Conservation (phyloP, 164 flowering plant genomes). For the Dillenia suffruticosa region DNA sequence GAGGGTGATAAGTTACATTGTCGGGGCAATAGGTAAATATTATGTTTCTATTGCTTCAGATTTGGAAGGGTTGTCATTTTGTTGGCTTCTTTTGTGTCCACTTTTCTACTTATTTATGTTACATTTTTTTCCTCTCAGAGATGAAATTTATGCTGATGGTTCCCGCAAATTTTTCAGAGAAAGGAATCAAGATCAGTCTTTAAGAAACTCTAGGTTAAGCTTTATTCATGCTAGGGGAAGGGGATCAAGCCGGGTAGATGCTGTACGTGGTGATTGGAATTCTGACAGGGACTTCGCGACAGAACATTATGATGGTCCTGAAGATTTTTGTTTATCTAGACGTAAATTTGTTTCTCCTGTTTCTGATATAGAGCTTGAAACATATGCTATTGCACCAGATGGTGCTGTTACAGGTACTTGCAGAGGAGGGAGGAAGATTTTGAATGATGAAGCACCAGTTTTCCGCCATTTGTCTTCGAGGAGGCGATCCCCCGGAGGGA, state of each 20-base stretch:
- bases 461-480: slow-evolving; percentile 36
- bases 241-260: slow-evolving; percentile 24
- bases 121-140: slow-evolving; percentile 30
- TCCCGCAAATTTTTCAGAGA: slow-evolving; percentile 34
- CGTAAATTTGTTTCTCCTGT: slow-evolving; percentile 27
- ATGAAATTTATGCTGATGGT: slow-evolving; percentile 31
- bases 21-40: slow-evolving; percentile 52
- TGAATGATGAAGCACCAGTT: slow-evolving; percentile 30
- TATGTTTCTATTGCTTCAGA: background rate
- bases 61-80: no score
- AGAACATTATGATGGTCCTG: slow-evolving; percentile 24
- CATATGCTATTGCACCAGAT: slow-evolving; percentile 26
- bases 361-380: slow-evolving; percentile 28
- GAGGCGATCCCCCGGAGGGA: slow-evolving; percentile 47
- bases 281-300: slow-evolving; percentile 34
- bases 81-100: slow-evolving; percentile 1
- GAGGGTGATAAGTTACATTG: slow-evolving; percentile 37
- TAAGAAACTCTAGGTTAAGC: slow-evolving; percentile 33
- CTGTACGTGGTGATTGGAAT: slow-evolving; percentile 30
- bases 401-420: slow-evolving; percentile 28
- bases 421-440: slow-evolving; percentile 41
- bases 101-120: background rate
- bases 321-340: slow-evolving; percentile 30
- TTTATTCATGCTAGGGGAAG: slow-evolving; percentile 45
- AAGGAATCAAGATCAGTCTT: slow-evolving; percentile 37